These are phyloP conservation scores for Centaurea solstitialis DNA, from an alignment of 129 eudicot species.

Conservation along the genomic window DNA sequence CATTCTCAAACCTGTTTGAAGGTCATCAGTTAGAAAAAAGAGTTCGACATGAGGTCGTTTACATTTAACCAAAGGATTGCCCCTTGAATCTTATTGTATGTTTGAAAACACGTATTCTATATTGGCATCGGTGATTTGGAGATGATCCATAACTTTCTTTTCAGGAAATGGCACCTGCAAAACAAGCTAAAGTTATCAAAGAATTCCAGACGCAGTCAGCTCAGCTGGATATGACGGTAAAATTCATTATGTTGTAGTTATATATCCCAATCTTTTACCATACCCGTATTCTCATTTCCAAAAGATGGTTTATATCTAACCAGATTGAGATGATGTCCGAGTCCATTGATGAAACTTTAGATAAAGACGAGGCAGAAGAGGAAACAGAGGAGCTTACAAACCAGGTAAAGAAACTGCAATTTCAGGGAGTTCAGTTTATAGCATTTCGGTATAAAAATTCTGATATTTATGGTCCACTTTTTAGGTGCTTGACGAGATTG, in stretches of 20 bases:
- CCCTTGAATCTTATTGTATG: not conserved
- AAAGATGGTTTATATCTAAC: no score
- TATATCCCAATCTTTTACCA: not conserved
- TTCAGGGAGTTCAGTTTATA: not conserved
- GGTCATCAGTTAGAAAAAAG: not conserved
- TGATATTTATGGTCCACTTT: slow-evolving; percentile 15
- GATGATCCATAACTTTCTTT: slow-evolving; percentile 3
- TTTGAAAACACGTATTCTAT: not conserved
- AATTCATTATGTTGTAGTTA: not conserved
- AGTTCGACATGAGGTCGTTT: no score
- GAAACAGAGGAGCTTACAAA: slow-evolving; percentile 96
- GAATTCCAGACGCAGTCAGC: slow-evolving; percentile 89
- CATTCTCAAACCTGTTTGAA: not conserved
- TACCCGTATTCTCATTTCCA: no score
- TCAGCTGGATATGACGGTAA: slow-evolving; percentile 94
- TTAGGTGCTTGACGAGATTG: slow-evolving; percentile 94
- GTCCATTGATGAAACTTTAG: slow-evolving; percentile 91
- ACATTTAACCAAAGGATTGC: not conserved
- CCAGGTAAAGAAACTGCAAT: slow-evolving; percentile 48
- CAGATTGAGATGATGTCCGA: slow-evolving; percentile 98
- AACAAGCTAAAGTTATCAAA: slow-evolving; percentile 80
- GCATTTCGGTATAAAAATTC: not conserved
- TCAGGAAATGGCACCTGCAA: slow-evolving; percentile 93
- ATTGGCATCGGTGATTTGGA: not conserved
- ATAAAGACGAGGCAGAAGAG: slow-evolving; percentile 98